Evolutionary conservation across 345 rosid species (phyloP).

Genomic region (Salix exigua): DNA sequence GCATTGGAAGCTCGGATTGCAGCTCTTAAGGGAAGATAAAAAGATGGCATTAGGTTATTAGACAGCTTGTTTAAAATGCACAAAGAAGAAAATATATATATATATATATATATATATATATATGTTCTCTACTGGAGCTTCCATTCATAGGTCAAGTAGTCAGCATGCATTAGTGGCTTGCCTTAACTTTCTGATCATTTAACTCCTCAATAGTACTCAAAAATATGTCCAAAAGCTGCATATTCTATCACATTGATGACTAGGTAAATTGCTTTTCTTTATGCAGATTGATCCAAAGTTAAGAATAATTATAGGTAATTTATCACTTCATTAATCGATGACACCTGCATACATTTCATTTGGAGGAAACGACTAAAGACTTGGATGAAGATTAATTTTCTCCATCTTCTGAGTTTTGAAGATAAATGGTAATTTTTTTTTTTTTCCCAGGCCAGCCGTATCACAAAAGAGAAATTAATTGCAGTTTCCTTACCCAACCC

Average conservation of each 20-base stretch:
- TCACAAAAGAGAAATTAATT: too few relatives aligned
- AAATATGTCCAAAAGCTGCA: background rate
- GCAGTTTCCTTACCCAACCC: too few relatives aligned
- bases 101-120: too few relatives aligned
- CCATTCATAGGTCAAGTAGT: background rate
- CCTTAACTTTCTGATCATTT: background rate
- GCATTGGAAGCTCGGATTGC: conserved; percentile 47
- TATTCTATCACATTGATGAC: background rate
- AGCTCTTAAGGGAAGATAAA: conserved; percentile 29
- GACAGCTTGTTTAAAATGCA: background rate
- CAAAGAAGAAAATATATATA: rapidly evolving
- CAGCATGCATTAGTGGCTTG: background rate
- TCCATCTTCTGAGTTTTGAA: too few relatives aligned
- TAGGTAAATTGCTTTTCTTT: background rate
- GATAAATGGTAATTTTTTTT: too few relatives aligned
- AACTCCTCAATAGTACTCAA: background rate
- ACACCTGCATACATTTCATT: too few relatives aligned
- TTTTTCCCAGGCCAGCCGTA: too few relatives aligned
- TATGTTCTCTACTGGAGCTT: background rate
- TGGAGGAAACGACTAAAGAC: too few relatives aligned
- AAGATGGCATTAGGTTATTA: background rate
- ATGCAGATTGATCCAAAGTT: too few relatives aligned
- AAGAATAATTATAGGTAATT: too few relatives aligned
- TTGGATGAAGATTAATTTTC: too few relatives aligned
- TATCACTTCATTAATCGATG: too few relatives aligned